Conservation (phyloP, 1,284 basidiomycete species). For the Coniferiporia weirii region DNA sequence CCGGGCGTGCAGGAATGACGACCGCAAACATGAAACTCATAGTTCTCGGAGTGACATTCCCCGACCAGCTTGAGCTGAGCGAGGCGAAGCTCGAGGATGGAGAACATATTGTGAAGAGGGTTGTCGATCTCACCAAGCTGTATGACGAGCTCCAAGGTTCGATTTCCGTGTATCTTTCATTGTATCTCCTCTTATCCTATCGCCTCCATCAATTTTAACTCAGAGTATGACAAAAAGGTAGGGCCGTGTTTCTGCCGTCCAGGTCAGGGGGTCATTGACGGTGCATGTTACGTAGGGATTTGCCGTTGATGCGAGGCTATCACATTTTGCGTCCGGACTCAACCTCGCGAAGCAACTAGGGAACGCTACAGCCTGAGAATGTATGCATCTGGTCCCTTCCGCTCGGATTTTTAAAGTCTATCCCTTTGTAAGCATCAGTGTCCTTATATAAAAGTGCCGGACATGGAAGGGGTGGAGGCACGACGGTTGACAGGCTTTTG, state of each 20-base stretch:
- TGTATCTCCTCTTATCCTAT: not conserved
- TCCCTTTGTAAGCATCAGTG: too few species aligned
- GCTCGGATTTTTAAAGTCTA: too few species aligned
- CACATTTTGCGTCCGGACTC: constrained; percentile 63
- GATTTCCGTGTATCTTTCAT: constrained; percentile 20
- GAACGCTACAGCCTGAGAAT: not conserved
- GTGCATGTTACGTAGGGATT: constrained; percentile 46
- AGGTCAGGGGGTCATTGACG: not conserved
- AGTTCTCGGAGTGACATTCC: constrained; percentile 55
- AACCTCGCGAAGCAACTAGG: constrained; percentile 5
- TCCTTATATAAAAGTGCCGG: too few species aligned
- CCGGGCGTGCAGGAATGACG: constrained; percentile 58
- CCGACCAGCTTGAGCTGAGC: constrained; percentile 54
- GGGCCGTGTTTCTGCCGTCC: not conserved
- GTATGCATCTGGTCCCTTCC: not conserved
- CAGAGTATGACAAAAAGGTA: constrained; percentile 67
- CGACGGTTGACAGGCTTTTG: too few species aligned
- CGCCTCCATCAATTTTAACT: not conserved
- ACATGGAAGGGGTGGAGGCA: too few species aligned
- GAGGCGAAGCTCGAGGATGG: constrained; percentile 71
- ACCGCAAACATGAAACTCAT: constrained; percentile 80
- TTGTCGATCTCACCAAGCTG: constrained; percentile 66
- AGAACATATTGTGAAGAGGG: constrained; percentile 72
- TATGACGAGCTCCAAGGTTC: constrained; percentile 60
- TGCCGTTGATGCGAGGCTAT: constrained; percentile 71